A percentile compares a stretch with the other conserved stretches of the same genome.
phyloP scores from a whole-genome alignment of 495 filamentous ascomycete species.

The Talaromyces thailandensis region DNA sequence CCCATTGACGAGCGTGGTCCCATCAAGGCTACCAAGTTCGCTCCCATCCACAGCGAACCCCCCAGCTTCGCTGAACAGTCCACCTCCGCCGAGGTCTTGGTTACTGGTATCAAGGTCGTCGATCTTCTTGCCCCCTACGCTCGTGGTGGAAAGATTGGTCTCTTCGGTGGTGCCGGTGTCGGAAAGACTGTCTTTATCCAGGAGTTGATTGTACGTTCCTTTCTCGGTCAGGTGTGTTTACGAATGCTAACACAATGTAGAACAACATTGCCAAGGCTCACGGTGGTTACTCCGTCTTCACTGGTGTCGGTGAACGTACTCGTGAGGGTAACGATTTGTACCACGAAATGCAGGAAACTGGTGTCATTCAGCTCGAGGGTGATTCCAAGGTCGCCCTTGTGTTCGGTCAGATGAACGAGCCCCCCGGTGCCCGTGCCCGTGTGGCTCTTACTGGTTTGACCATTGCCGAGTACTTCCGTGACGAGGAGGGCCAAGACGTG shows the following conservation, averaged over 20 bases:
- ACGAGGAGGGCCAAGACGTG: slow-evolving; percentile 97
- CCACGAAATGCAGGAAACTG: slow-evolving; percentile 99
- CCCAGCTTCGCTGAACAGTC: slow-evolving; percentile 90
- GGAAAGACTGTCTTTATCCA: slow-evolving; percentile 99
- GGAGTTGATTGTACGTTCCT: slow-evolving; percentile 75
- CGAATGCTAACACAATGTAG: slow-evolving; percentile 28
- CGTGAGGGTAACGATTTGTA: slow-evolving; percentile 99
- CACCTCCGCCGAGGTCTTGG: slow-evolving; percentile 88
- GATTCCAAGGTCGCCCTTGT: slow-evolving; percentile 99
- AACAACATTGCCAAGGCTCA: slow-evolving; percentile 99
- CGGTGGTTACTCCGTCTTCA: slow-evolving; percentile 99
- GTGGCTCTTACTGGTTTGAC: slow-evolving; percentile 92
- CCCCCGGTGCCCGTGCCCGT: slow-evolving; percentile 98
- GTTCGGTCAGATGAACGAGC: slow-evolving; percentile 99
- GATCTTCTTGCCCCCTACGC: slow-evolving; percentile 97
- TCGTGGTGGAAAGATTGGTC: slow-evolving; percentile 99
- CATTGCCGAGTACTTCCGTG: slow-evolving; percentile 79
- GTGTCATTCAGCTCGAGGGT: slow-evolving; percentile 97
- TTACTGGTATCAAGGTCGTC: slow-evolving; percentile 99
- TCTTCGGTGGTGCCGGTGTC: slow-evolving; percentile 99
- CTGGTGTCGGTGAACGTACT: slow-evolving; percentile 99
- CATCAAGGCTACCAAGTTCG: slow-evolving; percentile 80
- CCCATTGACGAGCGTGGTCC: slow-evolving; percentile 99
- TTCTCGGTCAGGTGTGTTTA: background rate
- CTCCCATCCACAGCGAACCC: slow-evolving; percentile 90